phyloP scores from a whole-genome alignment of 2,329 filamentous ascomycete species.

The Pochonia chlamydosporia region DNA sequence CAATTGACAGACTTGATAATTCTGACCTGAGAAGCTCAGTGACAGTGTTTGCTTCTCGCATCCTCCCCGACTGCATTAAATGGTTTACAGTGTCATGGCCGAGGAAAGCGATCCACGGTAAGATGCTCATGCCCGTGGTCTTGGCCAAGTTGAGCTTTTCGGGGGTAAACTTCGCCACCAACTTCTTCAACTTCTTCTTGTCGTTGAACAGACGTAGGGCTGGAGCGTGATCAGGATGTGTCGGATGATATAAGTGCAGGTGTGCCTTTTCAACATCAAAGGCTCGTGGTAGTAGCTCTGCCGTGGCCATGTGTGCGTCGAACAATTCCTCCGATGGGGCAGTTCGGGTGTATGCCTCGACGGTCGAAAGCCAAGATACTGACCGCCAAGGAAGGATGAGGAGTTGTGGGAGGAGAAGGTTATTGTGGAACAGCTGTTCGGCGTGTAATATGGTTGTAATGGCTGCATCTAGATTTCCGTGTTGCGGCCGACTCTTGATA shows the following conservation, averaged over 20 bases:
- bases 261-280: conserved; percentile 45
- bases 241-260: conserved; percentile 49
- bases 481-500: conserved; percentile 31
- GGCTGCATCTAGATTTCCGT: conserved; percentile 41
- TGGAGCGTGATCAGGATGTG: conserved; percentile 38
- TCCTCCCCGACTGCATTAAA: conserved; percentile 33
- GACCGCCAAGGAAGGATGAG: conserved; percentile 39
- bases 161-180: conserved; percentile 18
- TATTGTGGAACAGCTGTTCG: conserved; percentile 33
- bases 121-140: conserved; percentile 23
- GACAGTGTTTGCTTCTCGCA: conserved; percentile 34
- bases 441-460: conserved; percentile 43
- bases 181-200: conserved; percentile 21
- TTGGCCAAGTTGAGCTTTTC: conserved; percentile 21
- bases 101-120: conserved; percentile 33
- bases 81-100: conserved; percentile 42
- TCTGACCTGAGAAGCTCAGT: conserved; percentile 31
- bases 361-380: conserved; percentile 48
- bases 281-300: conserved; percentile 29
- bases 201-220: conserved; percentile 42
- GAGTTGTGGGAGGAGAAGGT: conserved; percentile 27
- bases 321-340: conserved; percentile 43
- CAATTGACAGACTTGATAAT: conserved; percentile 23
- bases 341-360: conserved; percentile 39
- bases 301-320: conserved; percentile 45